Base-by-base conservation (phyloP, 192 early-diverging fungal species). In the Helicostylum pulchrum region DNA sequence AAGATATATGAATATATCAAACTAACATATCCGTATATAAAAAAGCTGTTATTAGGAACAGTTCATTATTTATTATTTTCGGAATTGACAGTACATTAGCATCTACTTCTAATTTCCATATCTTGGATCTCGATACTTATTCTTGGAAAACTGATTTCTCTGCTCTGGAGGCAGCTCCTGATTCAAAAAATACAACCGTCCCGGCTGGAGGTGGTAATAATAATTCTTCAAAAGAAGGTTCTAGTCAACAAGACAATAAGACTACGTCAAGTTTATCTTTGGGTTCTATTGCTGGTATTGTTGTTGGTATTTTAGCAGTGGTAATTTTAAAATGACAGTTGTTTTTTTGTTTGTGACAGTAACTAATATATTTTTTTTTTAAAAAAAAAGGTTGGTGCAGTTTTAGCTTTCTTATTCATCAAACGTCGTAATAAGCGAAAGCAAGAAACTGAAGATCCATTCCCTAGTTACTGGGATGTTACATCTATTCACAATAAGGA, bases 231-330 rank as follows among this genome's bases (percentile, higher is more conserved):
- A 32, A 34, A 4, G 15, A 19, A 6, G 4, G 4, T 48, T 1
- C 5, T 17, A 48, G 47, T 17, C 10, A 3, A 3, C 3, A 48
- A 17, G 8, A 36, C 2, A 7, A 6, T 34, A 34, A 11, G 26
- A 26, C 26, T 36, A 11, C 10, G 2, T 7, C 54, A 10, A 8
- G 31, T 32, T 34, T 56, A 56, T 10, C n/a, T 2, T 56, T 32
- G 17, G 54, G 54, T 5, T 15, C 32, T 4, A 56, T 56, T 3
- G 54, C 54, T 17, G 54, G 54, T 56, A 56, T 56, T 34, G 54
- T 56, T 9, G 9, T 56, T 17, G 54, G 54, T 9, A 15, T 39
- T 9, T 36, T 56, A 10, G 32, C 54, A 19, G 15, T 30, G 11
- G 54, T 56, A 56, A 56, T 15, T 56, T 48, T 39, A 9, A 26